Evolutionary conservation across 176 grass and related monocot species (phyloP).

Genomic region (Zea mays): Zm-B73-REFERENCE-NAM-5.0 NC_050096.1:2623001-2623500

Average conservation of each 20-base stretch:
- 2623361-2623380: constrained; percentile 25
- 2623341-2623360: constrained; percentile 28
- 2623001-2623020: too few species aligned
- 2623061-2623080: not conserved
- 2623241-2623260: constrained; percentile 74
- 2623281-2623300: constrained; percentile 56
- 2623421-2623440: constrained; percentile 86
- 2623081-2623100: not conserved
- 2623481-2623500: constrained; percentile 14
- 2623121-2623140: not conserved
- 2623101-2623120: not conserved
- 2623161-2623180: constrained; percentile 27
- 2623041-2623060: not conserved
- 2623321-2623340: not conserved
- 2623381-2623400: constrained; percentile 76
- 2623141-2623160: not conserved
- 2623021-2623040: too few species aligned
- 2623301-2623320: constrained; percentile 24
- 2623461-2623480: constrained; percentile 26
- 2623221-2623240: constrained; percentile 63
- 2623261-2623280: constrained; percentile 64
- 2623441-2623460: constrained; percentile 66
- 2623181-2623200: constrained; percentile 91
- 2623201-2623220: constrained; percentile 94
- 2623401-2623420: constrained; percentile 81